A percentile compares a stretch with the other conserved stretches of the same genome.
phyloP scores from a whole-genome alignment of 2,329 filamentous ascomycete genomes.

The Cercospora zeina region DNA sequence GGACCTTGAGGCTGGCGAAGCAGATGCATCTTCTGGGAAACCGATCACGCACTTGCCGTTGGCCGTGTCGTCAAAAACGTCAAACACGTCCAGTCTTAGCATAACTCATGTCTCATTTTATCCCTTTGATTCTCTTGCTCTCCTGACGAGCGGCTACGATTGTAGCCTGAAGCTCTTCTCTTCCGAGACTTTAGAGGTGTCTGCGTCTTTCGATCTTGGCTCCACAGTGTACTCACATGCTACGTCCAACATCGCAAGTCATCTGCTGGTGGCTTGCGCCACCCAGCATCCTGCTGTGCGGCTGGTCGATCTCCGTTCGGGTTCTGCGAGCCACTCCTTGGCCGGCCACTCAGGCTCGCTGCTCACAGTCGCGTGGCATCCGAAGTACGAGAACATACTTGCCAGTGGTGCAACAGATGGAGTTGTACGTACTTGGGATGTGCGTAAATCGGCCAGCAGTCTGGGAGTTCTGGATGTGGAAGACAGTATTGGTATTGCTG shows the following conservation, averaged over 20 bases:
- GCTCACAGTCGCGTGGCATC: slow-evolving; percentile 74
- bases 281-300: slow-evolving; percentile 83
- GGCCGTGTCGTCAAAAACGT: slow-evolving; percentile 34
- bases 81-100: slow-evolving; percentile 63
- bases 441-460: slow-evolving; percentile 73
- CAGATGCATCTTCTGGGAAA: slow-evolving; percentile 27
- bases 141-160: slow-evolving; percentile 76
- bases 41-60: slow-evolving; percentile 23
- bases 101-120: slow-evolving; percentile 77
- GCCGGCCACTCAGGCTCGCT: slow-evolving; percentile 55
- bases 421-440: slow-evolving; percentile 80
- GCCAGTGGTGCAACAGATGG: slow-evolving; percentile 85
- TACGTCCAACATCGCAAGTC: slow-evolving; percentile 68
- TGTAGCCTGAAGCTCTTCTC: slow-evolving; percentile 74
- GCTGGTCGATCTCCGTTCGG: slow-evolving; percentile 82
- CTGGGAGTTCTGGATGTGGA: slow-evolving; percentile 81
- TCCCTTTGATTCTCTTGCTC: slow-evolving; percentile 72
- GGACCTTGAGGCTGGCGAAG: slow-evolving; percentile 67
- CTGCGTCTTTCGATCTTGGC: slow-evolving; percentile 67
- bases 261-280: slow-evolving; percentile 81
- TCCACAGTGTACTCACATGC: slow-evolving; percentile 75
- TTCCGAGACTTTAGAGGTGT: slow-evolving; percentile 60
- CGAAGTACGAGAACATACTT: slow-evolving; percentile 73
- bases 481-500: slow-evolving; percentile 69
- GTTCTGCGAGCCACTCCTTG: slow-evolving; percentile 61